These are phyloP conservation scores for Cordyceps cateniannulata DNA, from an alignment of 2,329 filamentous ascomycete genomes.

Conservation along the genomic window DNA sequence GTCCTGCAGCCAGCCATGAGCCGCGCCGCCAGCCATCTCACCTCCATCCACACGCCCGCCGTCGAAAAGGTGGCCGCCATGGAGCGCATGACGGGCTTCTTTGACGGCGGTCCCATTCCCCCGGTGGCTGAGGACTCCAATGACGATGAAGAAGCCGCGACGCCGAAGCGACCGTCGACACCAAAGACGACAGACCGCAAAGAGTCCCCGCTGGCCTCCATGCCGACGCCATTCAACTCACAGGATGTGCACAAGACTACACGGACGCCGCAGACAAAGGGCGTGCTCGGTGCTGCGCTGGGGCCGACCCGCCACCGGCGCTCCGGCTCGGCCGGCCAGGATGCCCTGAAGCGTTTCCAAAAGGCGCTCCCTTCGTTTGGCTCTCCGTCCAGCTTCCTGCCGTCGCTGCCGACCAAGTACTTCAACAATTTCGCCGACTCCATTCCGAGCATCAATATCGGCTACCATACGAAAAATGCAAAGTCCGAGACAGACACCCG, in stretches of 20 bases:
- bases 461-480: slow-evolving; percentile 14
- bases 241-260: slow-evolving; percentile 4
- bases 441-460: slow-evolving; percentile 13
- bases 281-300: slow-evolving; percentile 39
- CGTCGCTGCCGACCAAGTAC: slow-evolving; percentile 33
- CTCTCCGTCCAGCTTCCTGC: slow-evolving; percentile 25
- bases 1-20: slow-evolving; percentile 55
- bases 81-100: slow-evolving; percentile 29
- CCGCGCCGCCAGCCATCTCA: slow-evolving; percentile 47
- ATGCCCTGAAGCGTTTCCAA: slow-evolving; percentile 50
- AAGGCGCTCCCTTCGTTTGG: slow-evolving; percentile 49
- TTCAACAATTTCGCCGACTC: slow-evolving; percentile 13
- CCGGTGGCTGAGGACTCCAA: slow-evolving; percentile 15
- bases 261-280: slow-evolving; percentile 18
- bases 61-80: slow-evolving; percentile 52
- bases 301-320: slow-evolving; percentile 40
- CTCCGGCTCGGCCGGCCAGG: slow-evolving; percentile 49
- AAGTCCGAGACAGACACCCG: neutral
- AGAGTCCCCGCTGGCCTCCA: neutral
- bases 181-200: neutral
- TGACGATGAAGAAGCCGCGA: slow-evolving; percentile 15
- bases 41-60: slow-evolving; percentile 47
- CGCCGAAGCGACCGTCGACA: neutral
- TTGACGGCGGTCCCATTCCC: slow-evolving; percentile 17
- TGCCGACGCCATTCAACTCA: slow-evolving; percentile 13